Conservation (phyloP, 352 stramenopile genomes). For the Pythium apleroticum region DNA sequence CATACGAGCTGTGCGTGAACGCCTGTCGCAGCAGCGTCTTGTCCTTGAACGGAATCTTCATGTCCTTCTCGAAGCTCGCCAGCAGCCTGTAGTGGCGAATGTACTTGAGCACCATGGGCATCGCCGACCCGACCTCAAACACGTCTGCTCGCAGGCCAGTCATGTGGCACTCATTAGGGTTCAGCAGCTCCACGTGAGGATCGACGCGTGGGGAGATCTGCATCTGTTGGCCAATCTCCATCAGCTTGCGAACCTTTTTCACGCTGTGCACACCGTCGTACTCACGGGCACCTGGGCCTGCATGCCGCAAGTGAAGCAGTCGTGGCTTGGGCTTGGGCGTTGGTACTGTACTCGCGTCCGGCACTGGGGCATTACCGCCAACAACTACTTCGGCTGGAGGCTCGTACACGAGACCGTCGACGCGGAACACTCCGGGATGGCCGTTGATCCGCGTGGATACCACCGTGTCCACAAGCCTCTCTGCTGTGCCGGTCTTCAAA, state of each 20-base stretch:
- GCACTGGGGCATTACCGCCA: constrained; percentile 8
- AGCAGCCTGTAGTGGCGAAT: constrained; percentile 74
- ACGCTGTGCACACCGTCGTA: constrained; percentile 75
- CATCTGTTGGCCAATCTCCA: constrained; percentile 43
- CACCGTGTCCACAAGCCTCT: constrained; percentile 62
- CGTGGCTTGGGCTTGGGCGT: neutral
- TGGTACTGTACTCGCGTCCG: neutral
- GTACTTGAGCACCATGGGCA: constrained; percentile 87
- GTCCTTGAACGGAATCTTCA: constrained; percentile 68
- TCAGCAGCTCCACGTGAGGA: constrained; percentile 40
- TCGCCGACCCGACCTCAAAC: constrained; percentile 78
- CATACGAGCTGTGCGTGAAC: constrained; percentile 83
- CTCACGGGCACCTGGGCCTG: constrained; percentile 46
- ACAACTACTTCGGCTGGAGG: neutral
- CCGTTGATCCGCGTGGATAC: constrained; percentile 77
- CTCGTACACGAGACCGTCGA: constrained; percentile 53
- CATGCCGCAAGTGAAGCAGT: constrained; percentile 46
- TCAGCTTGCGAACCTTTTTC: constrained; percentile 57
- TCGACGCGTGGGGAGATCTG: constrained; percentile 70
- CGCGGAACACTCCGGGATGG: constrained; percentile 52
- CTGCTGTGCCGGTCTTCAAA: constrained; percentile 45
- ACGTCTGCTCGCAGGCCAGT: constrained; percentile 78
- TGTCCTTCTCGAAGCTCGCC: constrained; percentile 56
- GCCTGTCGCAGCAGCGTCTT: constrained; percentile 79
- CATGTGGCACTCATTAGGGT: constrained; percentile 54